These are phyloP conservation scores for Talaromyces islandicus DNA, from an alignment of 2,329 filamentous ascomycete genomes.

Conservation along the genomic window DNA sequence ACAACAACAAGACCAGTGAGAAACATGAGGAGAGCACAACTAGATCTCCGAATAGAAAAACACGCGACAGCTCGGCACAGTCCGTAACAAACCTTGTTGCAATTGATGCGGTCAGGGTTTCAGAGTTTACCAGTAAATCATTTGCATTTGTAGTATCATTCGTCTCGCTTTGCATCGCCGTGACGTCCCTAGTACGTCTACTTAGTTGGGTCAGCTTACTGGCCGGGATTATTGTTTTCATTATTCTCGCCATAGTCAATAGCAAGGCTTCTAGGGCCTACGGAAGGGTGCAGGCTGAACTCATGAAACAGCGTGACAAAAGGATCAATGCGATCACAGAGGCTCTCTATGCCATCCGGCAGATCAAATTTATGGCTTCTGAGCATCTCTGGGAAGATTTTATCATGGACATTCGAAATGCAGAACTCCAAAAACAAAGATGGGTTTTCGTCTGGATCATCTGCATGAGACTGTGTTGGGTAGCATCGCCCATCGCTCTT, in stretches of 20 bases:
- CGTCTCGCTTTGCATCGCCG: slow-evolving; percentile 59
- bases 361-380: slow-evolving; percentile 78
- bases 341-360: slow-evolving; percentile 69
- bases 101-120: slow-evolving; percentile 63
- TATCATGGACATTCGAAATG: slow-evolving; percentile 58
- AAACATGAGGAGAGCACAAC: too few species aligned
- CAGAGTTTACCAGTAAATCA: slow-evolving; percentile 62
- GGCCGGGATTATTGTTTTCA: slow-evolving; percentile 59
- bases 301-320: slow-evolving; percentile 71
- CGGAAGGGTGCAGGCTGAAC: slow-evolving; percentile 56
- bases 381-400: slow-evolving; percentile 69
- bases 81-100: slow-evolving; percentile 58
- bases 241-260: slow-evolving; percentile 63
- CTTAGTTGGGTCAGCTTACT: slow-evolving; percentile 66
- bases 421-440: slow-evolving; percentile 63
- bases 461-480: slow-evolving; percentile 49
- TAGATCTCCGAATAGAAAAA: too few species aligned
- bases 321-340: slow-evolving; percentile 73
- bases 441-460: slow-evolving; percentile 31
- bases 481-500: slow-evolving; percentile 66
- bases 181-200: slow-evolving; percentile 60
- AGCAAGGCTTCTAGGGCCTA: slow-evolving; percentile 61
- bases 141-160: slow-evolving; percentile 58
- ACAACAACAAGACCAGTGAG: too few species aligned
- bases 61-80: too few species aligned